Percentiles rank a stretch among this genome's conserved stretches.
Conservation (phyloP, 257 asterid genomes). For the Nicotiana obtusifolia region DNA sequence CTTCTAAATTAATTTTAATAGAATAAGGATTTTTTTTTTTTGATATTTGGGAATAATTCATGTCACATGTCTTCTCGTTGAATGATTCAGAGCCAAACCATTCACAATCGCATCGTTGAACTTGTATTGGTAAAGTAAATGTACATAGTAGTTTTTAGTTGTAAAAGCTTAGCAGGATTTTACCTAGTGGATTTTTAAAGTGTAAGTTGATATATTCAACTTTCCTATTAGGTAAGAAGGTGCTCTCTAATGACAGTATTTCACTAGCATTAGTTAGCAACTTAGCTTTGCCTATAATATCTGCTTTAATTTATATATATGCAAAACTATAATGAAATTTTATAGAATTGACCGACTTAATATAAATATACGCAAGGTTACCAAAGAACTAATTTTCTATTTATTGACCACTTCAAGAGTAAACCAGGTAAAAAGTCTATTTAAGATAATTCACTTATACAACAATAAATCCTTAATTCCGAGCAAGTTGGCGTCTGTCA, state of each 20-base stretch:
- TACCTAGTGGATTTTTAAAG: not conserved
- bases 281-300: not conserved
- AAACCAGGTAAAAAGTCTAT: not conserved
- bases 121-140: too few species aligned
- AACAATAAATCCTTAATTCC: too few species aligned
- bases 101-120: too few species aligned
- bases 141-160: too few species aligned
- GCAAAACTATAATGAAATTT: not conserved
- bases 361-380: not conserved
- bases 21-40: too few species aligned
- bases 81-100: too few species aligned
- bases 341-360: not conserved
- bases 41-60: too few species aligned
- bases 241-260: not conserved
- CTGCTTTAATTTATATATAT: not conserved
- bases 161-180: not conserved
- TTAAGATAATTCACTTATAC: too few species aligned
- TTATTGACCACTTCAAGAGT: not conserved
- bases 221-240: not conserved
- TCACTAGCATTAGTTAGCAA: not conserved
- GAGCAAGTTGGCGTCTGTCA: too few species aligned
- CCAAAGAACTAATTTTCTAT: not conserved
- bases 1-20: too few species aligned
- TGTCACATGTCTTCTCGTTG: too few species aligned
- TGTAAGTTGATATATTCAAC: not conserved